phyloP scores from a whole-genome alignment of 2,329 filamentous ascomycete genomes.

The Hypoxylon sp. region DNA sequence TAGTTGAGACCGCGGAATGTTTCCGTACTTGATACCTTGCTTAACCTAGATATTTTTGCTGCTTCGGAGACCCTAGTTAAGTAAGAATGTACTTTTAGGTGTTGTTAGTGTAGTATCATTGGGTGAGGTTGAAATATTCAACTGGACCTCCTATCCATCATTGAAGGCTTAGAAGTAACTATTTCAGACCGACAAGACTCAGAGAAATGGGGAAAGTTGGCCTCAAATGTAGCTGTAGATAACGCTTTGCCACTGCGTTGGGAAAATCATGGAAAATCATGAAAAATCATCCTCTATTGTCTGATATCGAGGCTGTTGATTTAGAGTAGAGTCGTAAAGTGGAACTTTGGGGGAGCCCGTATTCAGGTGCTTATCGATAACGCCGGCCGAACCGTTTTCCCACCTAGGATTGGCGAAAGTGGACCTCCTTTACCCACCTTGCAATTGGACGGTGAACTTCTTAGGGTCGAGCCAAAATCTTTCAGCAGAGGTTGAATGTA shows the following conservation, averaged over 20 bases:
- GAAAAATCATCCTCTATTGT: no score
- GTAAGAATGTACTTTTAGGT: not conserved
- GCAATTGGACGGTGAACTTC: slow-evolving; percentile 10
- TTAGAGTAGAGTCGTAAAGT: no score
- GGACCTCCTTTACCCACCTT: not conserved
- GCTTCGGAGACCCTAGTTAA: not conserved
- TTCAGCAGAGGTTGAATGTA: not conserved
- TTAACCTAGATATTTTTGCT: not conserved
- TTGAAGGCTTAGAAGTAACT: not conserved
- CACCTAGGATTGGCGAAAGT: not conserved
- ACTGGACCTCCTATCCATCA: not conserved
- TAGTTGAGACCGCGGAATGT: not conserved
- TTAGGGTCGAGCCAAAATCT: slow-evolving; percentile 3
- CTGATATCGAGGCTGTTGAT: no score
- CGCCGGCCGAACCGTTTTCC: slow-evolving; percentile 24
- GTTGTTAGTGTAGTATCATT: not conserved
- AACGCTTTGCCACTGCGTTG: not conserved
- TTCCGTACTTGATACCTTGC: not conserved
- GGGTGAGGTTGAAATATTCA: not conserved
- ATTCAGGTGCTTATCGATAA: slow-evolving; percentile 7
- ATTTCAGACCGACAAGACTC: no score
- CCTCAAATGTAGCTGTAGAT: not conserved
- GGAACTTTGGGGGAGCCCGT: no score
- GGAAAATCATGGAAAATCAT: not conserved
- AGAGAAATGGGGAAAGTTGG: not conserved